A percentile compares a stretch with the other conserved stretches of the same genome.
phyloP scores from a whole-genome alignment of 129 eudicot genomes.

The Chrysanthemum seticuspe region DNA sequence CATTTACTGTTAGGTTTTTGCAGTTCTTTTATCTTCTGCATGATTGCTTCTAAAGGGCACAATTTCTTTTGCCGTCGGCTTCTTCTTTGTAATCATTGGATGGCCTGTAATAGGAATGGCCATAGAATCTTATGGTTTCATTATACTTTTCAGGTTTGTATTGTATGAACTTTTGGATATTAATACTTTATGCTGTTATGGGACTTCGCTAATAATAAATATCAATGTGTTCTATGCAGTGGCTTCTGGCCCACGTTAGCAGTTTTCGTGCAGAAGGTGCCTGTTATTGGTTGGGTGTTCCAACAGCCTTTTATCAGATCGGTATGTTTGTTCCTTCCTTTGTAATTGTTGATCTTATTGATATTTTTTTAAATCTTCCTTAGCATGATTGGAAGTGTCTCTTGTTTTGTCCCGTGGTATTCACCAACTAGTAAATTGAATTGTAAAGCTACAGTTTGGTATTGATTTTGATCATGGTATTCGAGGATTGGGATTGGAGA shows the following conservation, averaged over 20 bases:
- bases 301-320: slow-evolving; percentile 83
- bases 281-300: slow-evolving; percentile 79
- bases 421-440: background rate
- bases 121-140: slow-evolving; percentile 71
- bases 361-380: background rate
- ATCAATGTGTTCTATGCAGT: slow-evolving; percentile 42
- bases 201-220: slow-evolving; percentile 15
- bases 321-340: slow-evolving; percentile 46
- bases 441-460: background rate
- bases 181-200: slow-evolving; percentile 12
- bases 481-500: background rate
- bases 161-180: background rate
- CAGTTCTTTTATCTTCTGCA: background rate
- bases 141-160: slow-evolving; percentile 77
- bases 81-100: slow-evolving; percentile 75
- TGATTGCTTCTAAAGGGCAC: slow-evolving; percentile 51
- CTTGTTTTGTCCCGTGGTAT: too few relatives aligned
- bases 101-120: slow-evolving; percentile 90
- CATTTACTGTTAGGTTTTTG: background rate
- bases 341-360: slow-evolving; percentile 6
- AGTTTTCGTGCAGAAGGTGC: slow-evolving; percentile 85
- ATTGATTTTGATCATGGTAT: slow-evolving; percentile 10
- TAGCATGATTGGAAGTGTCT: background rate
- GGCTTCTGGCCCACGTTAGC: slow-evolving; percentile 86
- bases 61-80: slow-evolving; percentile 69